Evolutionary conservation across 2,329 filamentous ascomycete genomes (phyloP).

Genomic region (Aspergillus thermomutatus): DNA sequence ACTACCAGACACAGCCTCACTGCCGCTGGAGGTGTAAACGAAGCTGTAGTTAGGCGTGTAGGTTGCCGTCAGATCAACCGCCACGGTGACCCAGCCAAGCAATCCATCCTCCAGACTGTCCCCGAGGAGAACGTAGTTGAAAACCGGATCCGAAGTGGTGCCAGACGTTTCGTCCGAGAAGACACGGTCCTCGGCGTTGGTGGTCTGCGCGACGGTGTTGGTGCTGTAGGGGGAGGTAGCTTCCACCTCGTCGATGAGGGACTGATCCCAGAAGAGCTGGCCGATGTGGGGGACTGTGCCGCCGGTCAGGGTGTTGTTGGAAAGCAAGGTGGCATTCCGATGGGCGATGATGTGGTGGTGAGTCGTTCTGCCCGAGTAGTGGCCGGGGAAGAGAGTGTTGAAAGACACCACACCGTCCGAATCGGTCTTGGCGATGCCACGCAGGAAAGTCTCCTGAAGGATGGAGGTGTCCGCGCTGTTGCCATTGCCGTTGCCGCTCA

Average conservation of each 20-base stretch:
- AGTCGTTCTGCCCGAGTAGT: slow-evolving; percentile 39
- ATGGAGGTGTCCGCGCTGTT: slow-evolving; percentile 25
- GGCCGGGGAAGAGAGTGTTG: slow-evolving; percentile 42
- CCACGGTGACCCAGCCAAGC: slow-evolving; percentile 13
- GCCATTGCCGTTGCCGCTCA: slow-evolving; percentile 25
- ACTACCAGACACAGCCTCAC: not conserved
- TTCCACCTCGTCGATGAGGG: slow-evolving; percentile 50
- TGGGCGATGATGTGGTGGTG: slow-evolving; percentile 32
- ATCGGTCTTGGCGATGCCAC: slow-evolving; percentile 44
- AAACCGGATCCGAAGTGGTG: slow-evolving; percentile 12
- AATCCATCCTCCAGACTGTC: slow-evolving; percentile 12
- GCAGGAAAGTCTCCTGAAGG: slow-evolving; percentile 40
- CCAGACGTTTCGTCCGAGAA: slow-evolving; percentile 10
- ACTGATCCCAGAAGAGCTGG: slow-evolving; percentile 60
- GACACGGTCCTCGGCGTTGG: slow-evolving; percentile 12
- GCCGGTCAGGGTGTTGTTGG: slow-evolving; percentile 40
- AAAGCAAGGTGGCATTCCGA: slow-evolving; percentile 25
- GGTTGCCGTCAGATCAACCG: slow-evolving; percentile 9
- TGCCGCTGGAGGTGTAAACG: not conserved
- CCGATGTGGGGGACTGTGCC: slow-evolving; percentile 56
- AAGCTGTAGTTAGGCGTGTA: slow-evolving; percentile 7
- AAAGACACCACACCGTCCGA: slow-evolving; percentile 41
- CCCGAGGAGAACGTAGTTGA: slow-evolving; percentile 14
- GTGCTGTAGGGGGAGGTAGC: slow-evolving; percentile 35
- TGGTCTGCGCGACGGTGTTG: slow-evolving; percentile 13